Evolutionary conservation across 352 stramenopile genomes (phyloP).

Genomic region (Phytophthora constricta): DNA sequence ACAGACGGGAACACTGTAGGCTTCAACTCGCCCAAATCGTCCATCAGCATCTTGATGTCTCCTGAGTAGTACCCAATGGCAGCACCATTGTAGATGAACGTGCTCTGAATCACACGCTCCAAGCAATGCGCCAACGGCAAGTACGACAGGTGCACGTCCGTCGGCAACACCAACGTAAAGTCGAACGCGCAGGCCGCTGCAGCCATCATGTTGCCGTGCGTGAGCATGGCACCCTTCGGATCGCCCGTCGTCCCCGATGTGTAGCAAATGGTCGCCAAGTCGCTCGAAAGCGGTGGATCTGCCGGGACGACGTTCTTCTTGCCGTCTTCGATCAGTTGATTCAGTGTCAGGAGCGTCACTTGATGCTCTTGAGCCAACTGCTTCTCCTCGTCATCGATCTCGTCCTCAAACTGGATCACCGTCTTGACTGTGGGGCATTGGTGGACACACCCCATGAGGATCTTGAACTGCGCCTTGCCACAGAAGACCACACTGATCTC

Average conservation of each 20-base stretch:
- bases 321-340: conserved; percentile 43
- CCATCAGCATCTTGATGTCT: conserved; percentile 87
- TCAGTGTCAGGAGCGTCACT: conserved; percentile 49
- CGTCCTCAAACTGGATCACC: conserved; percentile 60
- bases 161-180: conserved; percentile 18
- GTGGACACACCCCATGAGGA: conserved; percentile 52
- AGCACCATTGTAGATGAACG: conserved; percentile 66
- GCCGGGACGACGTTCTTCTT: conserved; percentile 52
- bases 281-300: conserved; percentile 54
- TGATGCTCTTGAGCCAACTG: conserved; percentile 38
- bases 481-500: conserved; percentile 78
- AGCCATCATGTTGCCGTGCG: conserved; percentile 58
- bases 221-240: conserved; percentile 76
- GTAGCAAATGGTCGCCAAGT: conserved; percentile 95
- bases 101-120: conserved; percentile 75
- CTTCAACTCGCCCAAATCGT: conserved; percentile 88
- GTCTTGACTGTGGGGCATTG: conserved; percentile 60
- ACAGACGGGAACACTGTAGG: conserved; percentile 92
- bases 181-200: conserved; percentile 19
- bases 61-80: conserved; percentile 93
- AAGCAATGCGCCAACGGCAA: conserved; percentile 95
- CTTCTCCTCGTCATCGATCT: conserved; percentile 45
- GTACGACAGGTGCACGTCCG: conserved; percentile 88
- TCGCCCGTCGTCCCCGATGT: conserved; percentile 78
- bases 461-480: conserved; percentile 59